These are phyloP conservation scores for Lentinula raphanica DNA, from an alignment of 768 basidiomycete species.

Conservation along the genomic window DNA sequence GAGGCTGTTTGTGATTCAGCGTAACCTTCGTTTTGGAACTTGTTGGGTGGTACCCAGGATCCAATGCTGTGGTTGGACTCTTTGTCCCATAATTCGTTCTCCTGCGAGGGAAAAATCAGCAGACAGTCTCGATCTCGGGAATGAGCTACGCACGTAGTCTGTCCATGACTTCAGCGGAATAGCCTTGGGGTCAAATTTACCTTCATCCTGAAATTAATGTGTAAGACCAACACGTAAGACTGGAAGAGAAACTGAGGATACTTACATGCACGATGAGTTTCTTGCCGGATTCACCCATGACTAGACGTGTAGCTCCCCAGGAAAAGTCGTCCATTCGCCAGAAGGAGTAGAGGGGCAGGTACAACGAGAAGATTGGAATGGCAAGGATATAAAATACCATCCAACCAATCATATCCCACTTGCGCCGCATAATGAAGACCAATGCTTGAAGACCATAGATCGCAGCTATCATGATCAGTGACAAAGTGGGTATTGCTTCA, in stretches of 20 bases:
- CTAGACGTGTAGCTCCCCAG: slow-evolving; percentile 90
- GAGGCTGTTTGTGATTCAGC: slow-evolving; percentile 75
- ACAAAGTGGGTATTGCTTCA: slow-evolving; percentile 69
- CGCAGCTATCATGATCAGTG: slow-evolving; percentile 88
- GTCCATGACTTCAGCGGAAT: slow-evolving; percentile 98
- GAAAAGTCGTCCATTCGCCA: slow-evolving; percentile 99
- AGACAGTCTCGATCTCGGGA: background rate
- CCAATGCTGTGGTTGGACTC: slow-evolving; percentile 94
- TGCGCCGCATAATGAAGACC: slow-evolving; percentile 86
- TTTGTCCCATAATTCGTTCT: slow-evolving; percentile 97
- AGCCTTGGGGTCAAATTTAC: slow-evolving; percentile 89
- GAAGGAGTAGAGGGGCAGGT: slow-evolving; percentile 92
- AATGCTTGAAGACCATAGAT: slow-evolving; percentile 93
- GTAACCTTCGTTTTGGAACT: slow-evolving; percentile 67
- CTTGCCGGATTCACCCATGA: slow-evolving; percentile 92
- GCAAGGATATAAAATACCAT: slow-evolving; percentile 95
- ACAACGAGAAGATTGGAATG: slow-evolving; percentile 89
- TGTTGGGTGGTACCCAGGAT: slow-evolving; percentile 81
- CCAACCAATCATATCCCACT: slow-evolving; percentile 99
- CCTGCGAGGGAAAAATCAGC: slow-evolving; percentile 33
- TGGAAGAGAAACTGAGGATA: slow-evolving; percentile 8
- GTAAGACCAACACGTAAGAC: slow-evolving; percentile 5
- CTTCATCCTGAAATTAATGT: slow-evolving; percentile 68
- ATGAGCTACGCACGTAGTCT: slow-evolving; percentile 65
- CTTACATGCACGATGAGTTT: slow-evolving; percentile 91